phyloP scores from a whole-genome alignment of 164 flowering plant species.

The Chloranthus sessilifolius region DNA sequence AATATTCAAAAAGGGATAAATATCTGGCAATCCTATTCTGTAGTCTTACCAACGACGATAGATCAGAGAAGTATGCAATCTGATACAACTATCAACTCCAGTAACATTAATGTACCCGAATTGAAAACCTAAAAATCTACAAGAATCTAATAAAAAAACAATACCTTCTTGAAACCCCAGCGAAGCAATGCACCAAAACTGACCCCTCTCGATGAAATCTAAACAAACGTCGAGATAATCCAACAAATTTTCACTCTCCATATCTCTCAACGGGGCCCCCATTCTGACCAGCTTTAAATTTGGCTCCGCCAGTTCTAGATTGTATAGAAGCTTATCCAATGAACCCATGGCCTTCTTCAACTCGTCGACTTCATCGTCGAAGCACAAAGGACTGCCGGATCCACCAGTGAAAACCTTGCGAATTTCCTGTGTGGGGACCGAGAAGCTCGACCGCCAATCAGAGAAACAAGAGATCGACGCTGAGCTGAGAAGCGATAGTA shows the following conservation, averaged over 20 bases:
- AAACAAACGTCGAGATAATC: constrained; percentile 88
- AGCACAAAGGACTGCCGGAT: too few relatives aligned
- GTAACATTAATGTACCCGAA: too few relatives aligned
- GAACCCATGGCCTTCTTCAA: too few relatives aligned
- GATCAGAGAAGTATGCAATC: too few relatives aligned
- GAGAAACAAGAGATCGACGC: constrained; percentile 82
- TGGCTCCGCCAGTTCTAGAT: constrained; percentile 72
- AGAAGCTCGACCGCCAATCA: constrained; percentile 58
- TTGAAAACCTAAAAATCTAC: too few relatives aligned
- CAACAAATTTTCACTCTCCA: constrained; percentile 78
- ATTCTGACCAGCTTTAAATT: constrained; percentile 79
- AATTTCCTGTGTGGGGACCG: constrained; percentile 60
- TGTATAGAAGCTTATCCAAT: constrained; percentile 56
- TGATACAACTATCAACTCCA: too few relatives aligned
- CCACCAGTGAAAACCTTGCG: constrained; percentile 48
- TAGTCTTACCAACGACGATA: too few relatives aligned
- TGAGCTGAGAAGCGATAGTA: constrained; percentile 79
- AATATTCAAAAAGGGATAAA: too few relatives aligned
- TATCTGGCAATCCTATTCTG: too few relatives aligned
- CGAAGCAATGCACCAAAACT: constrained; percentile 95
- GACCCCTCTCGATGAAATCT: constrained; percentile 81
- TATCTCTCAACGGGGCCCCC: constrained; percentile 87
- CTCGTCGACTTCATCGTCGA: too few relatives aligned
- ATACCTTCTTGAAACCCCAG: constrained; percentile 99
- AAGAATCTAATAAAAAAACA: too few relatives aligned